These are phyloP conservation scores for Chlamydomonas applanata DNA, from an alignment of 139 green algal species.

Conservation along the genomic window DNA sequence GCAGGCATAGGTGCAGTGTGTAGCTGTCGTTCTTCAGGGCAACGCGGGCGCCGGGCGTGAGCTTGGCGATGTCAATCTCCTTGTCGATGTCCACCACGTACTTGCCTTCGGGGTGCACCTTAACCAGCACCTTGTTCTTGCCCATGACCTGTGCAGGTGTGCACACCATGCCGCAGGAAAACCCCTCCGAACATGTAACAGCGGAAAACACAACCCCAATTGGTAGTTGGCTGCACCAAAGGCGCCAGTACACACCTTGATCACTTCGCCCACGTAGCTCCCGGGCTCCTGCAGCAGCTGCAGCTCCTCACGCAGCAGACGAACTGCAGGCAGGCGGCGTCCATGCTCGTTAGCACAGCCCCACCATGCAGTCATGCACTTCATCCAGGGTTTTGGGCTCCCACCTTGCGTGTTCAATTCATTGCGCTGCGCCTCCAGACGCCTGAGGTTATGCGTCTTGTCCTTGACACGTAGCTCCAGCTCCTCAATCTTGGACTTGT, in stretches of 20 bases:
- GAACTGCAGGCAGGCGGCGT: constrained; percentile 67
- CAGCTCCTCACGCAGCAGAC: constrained; percentile 94
- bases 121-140: constrained; percentile 99
- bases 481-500: constrained; percentile 88
- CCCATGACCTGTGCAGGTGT: constrained; percentile 87
- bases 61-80: constrained; percentile 77
- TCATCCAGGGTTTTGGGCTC: neutral
- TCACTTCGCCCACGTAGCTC: constrained; percentile 98
- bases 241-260: constrained; percentile 75
- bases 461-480: constrained; percentile 90
- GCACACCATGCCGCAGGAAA: neutral
- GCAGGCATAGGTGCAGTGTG: constrained; percentile 92
- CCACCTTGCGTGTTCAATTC: constrained; percentile 95
- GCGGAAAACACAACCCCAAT: neutral
- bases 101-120: constrained; percentile 98
- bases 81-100: constrained; percentile 98
- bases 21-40: constrained; percentile 98
- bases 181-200: neutral
- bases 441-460: constrained; percentile 90
- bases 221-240: neutral
- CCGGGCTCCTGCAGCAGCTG: constrained; percentile 97
- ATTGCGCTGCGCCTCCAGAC: constrained; percentile 98
- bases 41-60: constrained; percentile 81
- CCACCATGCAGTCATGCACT: neutral
- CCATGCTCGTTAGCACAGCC: neutral